These are phyloP conservation scores for Floccularia luteovirens DNA, from an alignment of 768 basidiomycete species.

Conservation along the genomic window DNA sequence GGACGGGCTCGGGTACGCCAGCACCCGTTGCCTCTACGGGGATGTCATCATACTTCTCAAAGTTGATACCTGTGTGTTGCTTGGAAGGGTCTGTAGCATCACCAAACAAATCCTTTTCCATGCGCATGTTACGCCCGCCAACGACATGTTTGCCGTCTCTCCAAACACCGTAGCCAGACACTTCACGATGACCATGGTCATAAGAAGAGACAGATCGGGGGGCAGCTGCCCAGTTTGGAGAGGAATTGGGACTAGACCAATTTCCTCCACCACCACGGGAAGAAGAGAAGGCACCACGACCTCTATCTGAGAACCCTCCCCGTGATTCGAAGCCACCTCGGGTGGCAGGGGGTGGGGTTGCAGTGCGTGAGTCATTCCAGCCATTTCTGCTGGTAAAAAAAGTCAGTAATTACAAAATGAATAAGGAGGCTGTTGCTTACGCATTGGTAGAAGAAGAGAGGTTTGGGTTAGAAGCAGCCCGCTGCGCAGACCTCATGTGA, in stretches of 20 bases:
- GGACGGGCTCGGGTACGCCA: constrained; percentile 93
- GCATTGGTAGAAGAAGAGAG: constrained; percentile 48
- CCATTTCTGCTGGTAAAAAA: constrained; percentile 37
- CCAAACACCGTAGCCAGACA: constrained; percentile 71
- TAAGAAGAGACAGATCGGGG: constrained; percentile 17
- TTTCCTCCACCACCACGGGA: constrained; percentile 33
- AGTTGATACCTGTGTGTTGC: constrained; percentile 97
- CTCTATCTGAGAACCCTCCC: constrained; percentile 27
- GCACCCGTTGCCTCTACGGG: constrained; percentile 98
- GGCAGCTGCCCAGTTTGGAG: constrained; percentile 33
- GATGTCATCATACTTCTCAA: constrained; percentile 99
- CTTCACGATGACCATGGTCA: constrained; percentile 42
- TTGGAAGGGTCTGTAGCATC: constrained; percentile 79
- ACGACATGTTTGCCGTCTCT: constrained; percentile 81
- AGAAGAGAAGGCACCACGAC: constrained; percentile 29
- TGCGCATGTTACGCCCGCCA: constrained; percentile 77
- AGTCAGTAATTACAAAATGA: constrained; percentile 9
- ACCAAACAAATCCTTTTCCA: constrained; percentile 96
- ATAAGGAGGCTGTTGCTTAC: constrained; percentile 25
- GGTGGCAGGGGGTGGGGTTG: constrained; percentile 44
- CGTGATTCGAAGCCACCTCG: constrained; percentile 36
- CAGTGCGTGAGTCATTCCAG: constrained; percentile 68
- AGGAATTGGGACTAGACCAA: constrained; percentile 29
- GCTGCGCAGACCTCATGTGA: constrained; percentile 80
- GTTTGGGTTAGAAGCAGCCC: constrained; percentile 71